These are phyloP conservation scores for Hevea brasiliensis DNA, from an alignment of 345 rosid genomes.

Conservation along the genomic window DNA sequence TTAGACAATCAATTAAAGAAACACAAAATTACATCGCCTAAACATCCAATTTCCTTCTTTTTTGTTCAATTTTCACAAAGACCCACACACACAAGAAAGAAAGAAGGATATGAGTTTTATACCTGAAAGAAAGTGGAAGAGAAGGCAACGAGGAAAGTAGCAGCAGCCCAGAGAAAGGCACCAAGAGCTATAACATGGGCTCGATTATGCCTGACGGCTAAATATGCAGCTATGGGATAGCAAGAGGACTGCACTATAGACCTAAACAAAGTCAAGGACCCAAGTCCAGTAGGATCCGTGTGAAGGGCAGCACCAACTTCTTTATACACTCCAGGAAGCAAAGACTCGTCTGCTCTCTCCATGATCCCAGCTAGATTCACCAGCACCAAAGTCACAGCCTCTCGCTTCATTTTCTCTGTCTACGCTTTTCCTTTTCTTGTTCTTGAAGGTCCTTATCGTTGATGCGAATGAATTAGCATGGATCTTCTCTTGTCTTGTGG, in stretches of 20 bases:
- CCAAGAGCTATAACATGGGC: slow-evolving; percentile 32
- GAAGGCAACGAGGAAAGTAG: slow-evolving; percentile 34
- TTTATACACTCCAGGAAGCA: slow-evolving; percentile 26
- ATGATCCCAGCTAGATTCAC: slow-evolving; percentile 33
- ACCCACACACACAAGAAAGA: background rate
- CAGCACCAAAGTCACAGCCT: slow-evolving; percentile 19
- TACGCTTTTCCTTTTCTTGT: background rate
- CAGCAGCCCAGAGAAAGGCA: slow-evolving; percentile 34
- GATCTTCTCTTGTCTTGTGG: too few species aligned
- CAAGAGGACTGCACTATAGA: slow-evolving; percentile 31
- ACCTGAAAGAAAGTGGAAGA: slow-evolving; percentile 34
- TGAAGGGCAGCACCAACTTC: slow-evolving; percentile 32
- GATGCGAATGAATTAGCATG: too few species aligned
- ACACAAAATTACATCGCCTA: background rate
- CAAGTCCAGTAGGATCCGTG: slow-evolving; percentile 31
- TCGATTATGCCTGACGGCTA: slow-evolving; percentile 19
- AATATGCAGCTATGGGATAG: slow-evolving; percentile 28
- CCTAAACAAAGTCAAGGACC: slow-evolving; percentile 28
- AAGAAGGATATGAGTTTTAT: background rate
- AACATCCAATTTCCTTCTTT: background rate
- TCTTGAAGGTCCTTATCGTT: background rate
- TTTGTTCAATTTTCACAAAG: slow-evolving; percentile 15
- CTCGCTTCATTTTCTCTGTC: slow-evolving; percentile 17
- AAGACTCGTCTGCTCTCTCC: slow-evolving; percentile 34
- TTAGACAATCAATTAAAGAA: background rate